phyloP scores from a whole-genome alignment of 2,329 filamentous ascomycete species.

The Thielaviopsis ethacetica region DNA sequence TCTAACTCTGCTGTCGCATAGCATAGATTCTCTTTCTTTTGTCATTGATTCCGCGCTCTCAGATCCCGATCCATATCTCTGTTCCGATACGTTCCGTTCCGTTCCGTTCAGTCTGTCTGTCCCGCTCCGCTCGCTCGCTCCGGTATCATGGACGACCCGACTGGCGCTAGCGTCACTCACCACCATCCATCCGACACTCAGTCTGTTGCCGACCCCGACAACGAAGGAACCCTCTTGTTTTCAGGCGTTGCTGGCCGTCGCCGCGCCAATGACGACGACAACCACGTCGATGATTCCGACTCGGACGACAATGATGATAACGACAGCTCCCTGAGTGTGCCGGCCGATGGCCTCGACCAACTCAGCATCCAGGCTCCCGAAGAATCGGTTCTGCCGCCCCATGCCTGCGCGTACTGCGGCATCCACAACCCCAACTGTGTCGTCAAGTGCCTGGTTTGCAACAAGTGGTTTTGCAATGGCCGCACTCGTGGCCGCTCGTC shows the following conservation, averaged over 20 bases:
- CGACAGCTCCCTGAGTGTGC: slow-evolving; percentile 61
- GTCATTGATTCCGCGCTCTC: not conserved
- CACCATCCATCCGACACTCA: slow-evolving; percentile 7
- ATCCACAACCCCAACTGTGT: slow-evolving; percentile 93
- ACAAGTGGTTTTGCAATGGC: slow-evolving; percentile 98
- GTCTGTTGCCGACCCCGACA: slow-evolving; percentile 25
- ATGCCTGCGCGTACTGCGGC: slow-evolving; percentile 96
- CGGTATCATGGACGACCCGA: slow-evolving; percentile 10
- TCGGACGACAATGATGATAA: slow-evolving; percentile 76
- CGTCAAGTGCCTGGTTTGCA: slow-evolving; percentile 89
- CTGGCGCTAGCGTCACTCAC: slow-evolving; percentile 7
- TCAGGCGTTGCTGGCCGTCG: slow-evolving; percentile 42
- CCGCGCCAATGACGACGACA: slow-evolving; percentile 75
- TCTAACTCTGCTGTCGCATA: not conserved
- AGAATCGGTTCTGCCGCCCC: slow-evolving; percentile 77
- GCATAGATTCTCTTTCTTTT: not conserved
- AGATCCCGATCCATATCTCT: not conserved
- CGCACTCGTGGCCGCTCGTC: slow-evolving; percentile 92
- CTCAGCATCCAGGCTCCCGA: slow-evolving; percentile 41
- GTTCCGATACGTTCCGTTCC: not conserved
- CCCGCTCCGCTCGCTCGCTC: slow-evolving; percentile 9
- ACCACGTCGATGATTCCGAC: slow-evolving; percentile 65
- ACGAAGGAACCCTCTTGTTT: slow-evolving; percentile 64
- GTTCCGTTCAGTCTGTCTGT: slow-evolving; percentile 4
- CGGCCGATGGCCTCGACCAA: slow-evolving; percentile 58